These are phyloP conservation scores for Cystoderma amianthinum DNA, from an alignment of 768 basidiomycete genomes.

Conservation along the genomic window DNA sequence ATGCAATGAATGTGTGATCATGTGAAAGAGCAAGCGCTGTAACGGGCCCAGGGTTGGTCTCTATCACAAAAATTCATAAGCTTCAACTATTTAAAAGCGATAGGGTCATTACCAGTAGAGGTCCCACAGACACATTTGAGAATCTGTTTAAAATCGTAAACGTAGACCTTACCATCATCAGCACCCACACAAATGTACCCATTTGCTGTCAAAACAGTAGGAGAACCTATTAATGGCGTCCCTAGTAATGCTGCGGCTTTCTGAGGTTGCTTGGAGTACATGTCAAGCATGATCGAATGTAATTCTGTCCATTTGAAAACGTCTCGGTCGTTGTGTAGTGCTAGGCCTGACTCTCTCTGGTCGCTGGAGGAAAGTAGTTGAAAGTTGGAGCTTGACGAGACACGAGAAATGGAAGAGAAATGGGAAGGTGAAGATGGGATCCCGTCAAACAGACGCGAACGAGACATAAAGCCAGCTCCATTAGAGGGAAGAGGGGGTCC, in stretches of 20 bases:
- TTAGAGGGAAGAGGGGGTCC: conserved; percentile 33
- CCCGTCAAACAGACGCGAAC: conserved; percentile 31
- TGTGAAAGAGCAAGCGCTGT: conserved; percentile 89
- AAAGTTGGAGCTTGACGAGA: conserved; percentile 54
- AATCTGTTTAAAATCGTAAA: conserved; percentile 90
- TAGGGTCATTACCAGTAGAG: no score
- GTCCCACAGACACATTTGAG: conserved; percentile 74
- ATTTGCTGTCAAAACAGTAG: conserved; percentile 79
- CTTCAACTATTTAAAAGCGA: no score
- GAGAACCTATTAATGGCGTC: conserved; percentile 48
- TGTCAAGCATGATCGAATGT: conserved; percentile 45
- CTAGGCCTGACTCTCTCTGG: conserved; percentile 12
- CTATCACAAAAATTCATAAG: no score
- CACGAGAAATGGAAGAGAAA: conserved; percentile 64
- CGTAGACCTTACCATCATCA: conserved; percentile 65
- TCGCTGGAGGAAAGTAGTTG: conserved; percentile 19
- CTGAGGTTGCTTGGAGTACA: conserved; percentile 45
- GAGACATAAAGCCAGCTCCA: conserved; percentile 34
- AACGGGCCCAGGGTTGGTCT: conserved; percentile 67
- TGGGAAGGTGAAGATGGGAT: conserved; percentile 54
- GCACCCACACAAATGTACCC: conserved; percentile 90
- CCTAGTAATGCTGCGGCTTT: conserved; percentile 64
- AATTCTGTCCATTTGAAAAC: conserved; percentile 77
- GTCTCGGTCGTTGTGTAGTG: conserved; percentile 30
- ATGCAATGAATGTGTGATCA: conserved; percentile 89